Evolutionary conservation across 176 grass and related monocot species (phyloP).

Genomic region (Panicum miliaceum): DNA sequence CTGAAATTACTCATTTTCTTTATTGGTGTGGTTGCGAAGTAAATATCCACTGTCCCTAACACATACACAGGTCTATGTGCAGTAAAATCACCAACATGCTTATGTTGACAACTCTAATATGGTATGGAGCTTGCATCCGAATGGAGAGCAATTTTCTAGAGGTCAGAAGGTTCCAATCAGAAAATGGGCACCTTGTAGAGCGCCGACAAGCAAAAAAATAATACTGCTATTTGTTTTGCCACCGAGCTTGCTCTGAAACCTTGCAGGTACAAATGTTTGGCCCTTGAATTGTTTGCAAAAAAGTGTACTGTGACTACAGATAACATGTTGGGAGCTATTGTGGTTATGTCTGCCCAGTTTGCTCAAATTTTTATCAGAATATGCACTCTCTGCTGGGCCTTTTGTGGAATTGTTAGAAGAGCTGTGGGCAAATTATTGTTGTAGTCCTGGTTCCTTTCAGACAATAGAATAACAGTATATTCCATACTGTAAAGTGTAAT

Average conservation of each 20-base stretch:
- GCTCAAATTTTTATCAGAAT: slow-evolving; percentile 5
- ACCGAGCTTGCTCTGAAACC: not conserved
- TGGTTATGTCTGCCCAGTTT: slow-evolving; percentile 5
- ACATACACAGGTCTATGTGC: too few species aligned
- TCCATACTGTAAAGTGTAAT: slow-evolving; percentile 28
- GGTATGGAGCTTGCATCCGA: too few species aligned
- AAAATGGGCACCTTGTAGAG: slow-evolving; percentile 9
- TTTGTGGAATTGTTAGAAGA: slow-evolving; percentile 1
- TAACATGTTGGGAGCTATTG: slow-evolving; percentile 13
- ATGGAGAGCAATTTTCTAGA: slow-evolving; percentile 23
- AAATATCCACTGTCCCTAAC: too few species aligned
- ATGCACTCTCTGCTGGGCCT: slow-evolving; percentile 6
- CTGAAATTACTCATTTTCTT: too few species aligned
- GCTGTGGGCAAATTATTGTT: slow-evolving; percentile 20
- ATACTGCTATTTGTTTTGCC: slow-evolving; percentile 10
- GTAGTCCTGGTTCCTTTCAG: not conserved
- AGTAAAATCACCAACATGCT: too few species aligned
- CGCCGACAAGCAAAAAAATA: not conserved
- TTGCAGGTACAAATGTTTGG: slow-evolving; percentile 15
- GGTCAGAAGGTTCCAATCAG: slow-evolving; percentile 43
- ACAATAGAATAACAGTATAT: slow-evolving; percentile 15
- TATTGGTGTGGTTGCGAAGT: too few species aligned
- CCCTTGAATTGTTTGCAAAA: slow-evolving; percentile 26
- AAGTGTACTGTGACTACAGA: not conserved
- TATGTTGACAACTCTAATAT: too few species aligned